A percentile compares a stretch with the other conserved stretches of the same genome.
Evolutionary conservation across 192 early-diverging fungal genomes (phyloP).

Genomic region (Phlyctochytrium arcticum): DNA sequence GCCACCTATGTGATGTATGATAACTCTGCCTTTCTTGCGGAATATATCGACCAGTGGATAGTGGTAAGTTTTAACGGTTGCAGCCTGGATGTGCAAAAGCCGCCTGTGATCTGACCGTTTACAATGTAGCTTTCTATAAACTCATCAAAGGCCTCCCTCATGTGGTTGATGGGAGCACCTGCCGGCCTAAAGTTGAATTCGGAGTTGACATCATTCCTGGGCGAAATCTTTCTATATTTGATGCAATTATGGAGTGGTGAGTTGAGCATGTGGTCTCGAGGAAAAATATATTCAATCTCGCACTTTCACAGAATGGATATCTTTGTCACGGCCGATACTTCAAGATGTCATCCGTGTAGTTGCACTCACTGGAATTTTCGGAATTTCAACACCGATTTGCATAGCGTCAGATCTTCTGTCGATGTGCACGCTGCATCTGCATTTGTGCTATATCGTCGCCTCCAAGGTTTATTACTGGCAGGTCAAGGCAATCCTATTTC

Average conservation of each 20-base stretch:
- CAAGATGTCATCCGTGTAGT: conserved; percentile 64
- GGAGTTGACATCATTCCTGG: conserved; percentile 82
- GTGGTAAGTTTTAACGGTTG: neutral
- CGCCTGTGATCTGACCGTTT: conserved; percentile 63
- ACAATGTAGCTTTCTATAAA: too few species aligned
- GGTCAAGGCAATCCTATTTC: conserved; percentile 71
- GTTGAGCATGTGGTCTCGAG: too few species aligned
- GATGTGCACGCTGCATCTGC: conserved; percentile 84
- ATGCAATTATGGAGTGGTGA: conserved; percentile 79
- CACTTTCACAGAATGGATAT: conserved; percentile 22
- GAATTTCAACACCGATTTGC: conserved; percentile 79
- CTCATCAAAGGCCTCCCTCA: too few species aligned
- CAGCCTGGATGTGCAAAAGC: conserved; percentile 20
- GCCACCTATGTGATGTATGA: conserved; percentile 68
- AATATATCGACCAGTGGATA: neutral
- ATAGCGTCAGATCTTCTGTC: conserved; percentile 80
- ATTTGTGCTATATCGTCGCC: conserved; percentile 93
- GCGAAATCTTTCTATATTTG: conserved; percentile 86
- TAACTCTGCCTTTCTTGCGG: conserved; percentile 40
- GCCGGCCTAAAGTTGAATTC: conserved; percentile 96
- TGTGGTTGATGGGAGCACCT: conserved; percentile 90
- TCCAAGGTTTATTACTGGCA: conserved; percentile 94
- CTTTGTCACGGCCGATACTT: conserved; percentile 29
- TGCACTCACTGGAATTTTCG: conserved; percentile 73
- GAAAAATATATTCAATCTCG: too few species aligned